Evolutionary conservation across 805 yeast species (phyloP), one percentile per base, ranked within the genome.

Genomic region (Hyphopichia homilentoma): DNA sequence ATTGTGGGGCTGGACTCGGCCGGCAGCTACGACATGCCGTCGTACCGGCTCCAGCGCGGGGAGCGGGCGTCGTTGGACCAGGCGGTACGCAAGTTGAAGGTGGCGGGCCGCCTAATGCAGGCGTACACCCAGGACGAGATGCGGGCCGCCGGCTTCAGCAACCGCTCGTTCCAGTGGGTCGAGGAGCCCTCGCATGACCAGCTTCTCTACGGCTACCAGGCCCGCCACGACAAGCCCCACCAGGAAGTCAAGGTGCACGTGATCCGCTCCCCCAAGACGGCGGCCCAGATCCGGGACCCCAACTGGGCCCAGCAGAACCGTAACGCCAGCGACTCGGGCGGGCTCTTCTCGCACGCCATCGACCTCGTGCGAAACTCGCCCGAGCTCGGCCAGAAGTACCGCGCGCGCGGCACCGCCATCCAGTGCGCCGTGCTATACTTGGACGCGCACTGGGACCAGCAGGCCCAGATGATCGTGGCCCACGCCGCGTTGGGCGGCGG

Each of bases 401-500:
- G 82, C 4, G 75, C 75, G 0, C 79, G 79, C 0, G 58, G 61
- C 6, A 67, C 72, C 6, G 81, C 81, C 1, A 72, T 72, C 2
- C 85, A 84, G 47, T 94, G 93, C 15, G 96, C 97, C 0, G 90
- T 84, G 15, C 68, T 90, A 54, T 81, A 79, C 44, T 54, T 88
- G 44, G 98, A 93, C 59, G 71, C 94, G 1, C 88, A 82, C 50
- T 93, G 87, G 84, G 95, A 89, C 54, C 57, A 64, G 2, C 47
- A 59, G 25, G 57, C 61, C 20, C 66, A 77, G 13, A 59, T 84
- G 41, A 79, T 93, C 29, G 55, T 78, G 22, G 86, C 87, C 2
- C 97, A 93, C 60, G 97, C 97, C 2, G 97, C 97, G 0, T 61
- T 90, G 12, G 97, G 97, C 28, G 97, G 97, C 18, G 93, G 93